Conservation (phyloP, 495 filamentous ascomycete species). For the Copromyces sp. region DNA sequence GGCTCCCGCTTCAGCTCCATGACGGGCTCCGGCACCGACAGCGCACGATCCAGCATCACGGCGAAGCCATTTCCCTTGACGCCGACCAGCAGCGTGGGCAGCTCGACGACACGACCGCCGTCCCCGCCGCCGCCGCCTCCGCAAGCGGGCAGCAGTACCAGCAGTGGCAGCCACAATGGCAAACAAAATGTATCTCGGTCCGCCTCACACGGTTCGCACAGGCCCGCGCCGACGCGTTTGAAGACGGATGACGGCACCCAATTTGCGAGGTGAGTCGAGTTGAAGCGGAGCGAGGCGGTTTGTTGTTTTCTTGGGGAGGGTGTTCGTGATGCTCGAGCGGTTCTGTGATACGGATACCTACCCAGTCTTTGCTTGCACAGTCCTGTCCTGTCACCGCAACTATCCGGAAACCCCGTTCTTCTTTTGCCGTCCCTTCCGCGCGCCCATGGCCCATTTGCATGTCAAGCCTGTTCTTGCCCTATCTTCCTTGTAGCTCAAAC, state of each 20-base stretch:
- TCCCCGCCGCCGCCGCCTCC: conserved; percentile 22
- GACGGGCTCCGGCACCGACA: conserved; percentile 51
- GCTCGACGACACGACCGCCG: conserved; percentile 35
- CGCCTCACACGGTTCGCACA: conserved; percentile 24
- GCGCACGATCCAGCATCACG: conserved; percentile 49
- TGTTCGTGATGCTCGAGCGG: background rate
- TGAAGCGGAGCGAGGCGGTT: background rate
- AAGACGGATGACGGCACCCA: conserved; percentile 44
- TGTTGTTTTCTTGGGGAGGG: background rate
- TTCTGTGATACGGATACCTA: background rate
- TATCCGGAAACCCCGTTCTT: background rate
- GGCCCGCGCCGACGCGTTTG: conserved; percentile 45
- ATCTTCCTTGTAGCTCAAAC: conserved; percentile 16
- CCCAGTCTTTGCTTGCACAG: background rate
- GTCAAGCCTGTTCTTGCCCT: conserved; percentile 15
- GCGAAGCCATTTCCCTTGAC: conserved; percentile 38
- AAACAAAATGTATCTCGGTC: conserved; percentile 24
- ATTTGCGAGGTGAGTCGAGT: conserved; percentile 28
- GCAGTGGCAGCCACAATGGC: conserved; percentile 7
- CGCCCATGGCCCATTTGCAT: conserved; percentile 1
- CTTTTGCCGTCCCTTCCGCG: background rate
- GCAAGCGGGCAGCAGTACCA: conserved; percentile 6
- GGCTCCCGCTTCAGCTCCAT: conserved; percentile 48
- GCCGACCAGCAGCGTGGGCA: conserved; percentile 26
- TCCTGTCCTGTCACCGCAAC: background rate